Evolutionary conservation across 305 asterid genomes (phyloP).

Genomic region (Solanum hybrid): DNA sequence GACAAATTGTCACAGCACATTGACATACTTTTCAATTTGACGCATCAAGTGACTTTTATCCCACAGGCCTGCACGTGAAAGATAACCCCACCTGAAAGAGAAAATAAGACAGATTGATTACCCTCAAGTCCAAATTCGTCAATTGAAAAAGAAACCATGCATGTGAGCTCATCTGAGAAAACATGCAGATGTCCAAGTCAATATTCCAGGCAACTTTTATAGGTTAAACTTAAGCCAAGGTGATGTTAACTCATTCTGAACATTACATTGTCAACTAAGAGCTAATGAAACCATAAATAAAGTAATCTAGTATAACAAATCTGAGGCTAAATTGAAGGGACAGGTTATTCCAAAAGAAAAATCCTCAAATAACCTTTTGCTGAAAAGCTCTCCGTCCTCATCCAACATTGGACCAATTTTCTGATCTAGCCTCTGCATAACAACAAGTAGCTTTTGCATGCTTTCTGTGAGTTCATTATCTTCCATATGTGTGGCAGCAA

Average conservation of each 20-base stretch:
- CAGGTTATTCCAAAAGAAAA: neutral
- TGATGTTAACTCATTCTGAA: neutral
- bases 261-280: neutral
- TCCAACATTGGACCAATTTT: conserved; percentile 84
- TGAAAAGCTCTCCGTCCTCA: conserved; percentile 77
- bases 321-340: neutral
- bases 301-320: neutral
- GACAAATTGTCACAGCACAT: neutral
- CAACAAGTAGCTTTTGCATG: conserved; percentile 81
- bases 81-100: conserved; percentile 76
- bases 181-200: neutral
- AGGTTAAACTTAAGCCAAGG: neutral
- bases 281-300: neutral
- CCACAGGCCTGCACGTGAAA: conserved; percentile 93
- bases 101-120: neutral
- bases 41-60: conserved; percentile 95
- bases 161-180: neutral
- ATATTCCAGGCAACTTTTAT: neutral
- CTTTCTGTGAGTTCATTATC: conserved; percentile 69
- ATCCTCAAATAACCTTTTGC: conserved; percentile 32
- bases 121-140: conserved; percentile 4
- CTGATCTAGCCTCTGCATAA: conserved; percentile 72
- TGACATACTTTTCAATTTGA: conserved; percentile 77
- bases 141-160: neutral
- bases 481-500: conserved; percentile 81